These are phyloP conservation scores for Rhizoclosmatium sp. DNA, from an alignment of 192 early-diverging fungal species.

Conservation along the genomic window DNA sequence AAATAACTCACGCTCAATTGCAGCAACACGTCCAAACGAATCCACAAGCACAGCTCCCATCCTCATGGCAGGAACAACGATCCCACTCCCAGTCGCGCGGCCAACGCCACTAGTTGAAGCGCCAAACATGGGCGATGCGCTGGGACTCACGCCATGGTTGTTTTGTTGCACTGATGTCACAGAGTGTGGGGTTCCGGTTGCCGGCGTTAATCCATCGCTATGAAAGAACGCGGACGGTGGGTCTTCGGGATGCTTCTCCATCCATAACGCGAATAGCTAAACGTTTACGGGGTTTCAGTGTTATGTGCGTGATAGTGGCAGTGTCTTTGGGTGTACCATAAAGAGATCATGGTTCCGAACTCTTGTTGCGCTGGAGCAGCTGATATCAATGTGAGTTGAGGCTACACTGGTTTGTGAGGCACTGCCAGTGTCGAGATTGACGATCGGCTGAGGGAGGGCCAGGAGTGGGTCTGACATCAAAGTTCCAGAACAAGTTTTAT, in stretches of 20 bases:
- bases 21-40: slow-evolving; percentile 36
- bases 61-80: slow-evolving; percentile 19
- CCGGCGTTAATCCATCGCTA: neutral
- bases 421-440: neutral
- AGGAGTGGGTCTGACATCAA: neutral
- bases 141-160: neutral
- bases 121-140: neutral
- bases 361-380: slow-evolving; percentile 10
- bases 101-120: neutral
- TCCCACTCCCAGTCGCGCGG: neutral
- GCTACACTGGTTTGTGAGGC: neutral
- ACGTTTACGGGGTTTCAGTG: no score
- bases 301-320: neutral
- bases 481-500: neutral
- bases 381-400: neutral
- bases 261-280: slow-evolving; percentile 35
- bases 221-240: neutral
- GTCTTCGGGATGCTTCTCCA: slow-evolving; percentile 23
- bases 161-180: neutral
- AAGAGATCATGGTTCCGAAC: slow-evolving; percentile 28
- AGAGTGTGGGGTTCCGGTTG: neutral
- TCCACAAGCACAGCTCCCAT: slow-evolving; percentile 49
- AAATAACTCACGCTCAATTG: slow-evolving; percentile 31
- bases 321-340: slow-evolving; percentile 10
- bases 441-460: neutral